Conservation (phyloP, 2,329 filamentous ascomycete genomes). For the Aspergillus ochraceus region DNA sequence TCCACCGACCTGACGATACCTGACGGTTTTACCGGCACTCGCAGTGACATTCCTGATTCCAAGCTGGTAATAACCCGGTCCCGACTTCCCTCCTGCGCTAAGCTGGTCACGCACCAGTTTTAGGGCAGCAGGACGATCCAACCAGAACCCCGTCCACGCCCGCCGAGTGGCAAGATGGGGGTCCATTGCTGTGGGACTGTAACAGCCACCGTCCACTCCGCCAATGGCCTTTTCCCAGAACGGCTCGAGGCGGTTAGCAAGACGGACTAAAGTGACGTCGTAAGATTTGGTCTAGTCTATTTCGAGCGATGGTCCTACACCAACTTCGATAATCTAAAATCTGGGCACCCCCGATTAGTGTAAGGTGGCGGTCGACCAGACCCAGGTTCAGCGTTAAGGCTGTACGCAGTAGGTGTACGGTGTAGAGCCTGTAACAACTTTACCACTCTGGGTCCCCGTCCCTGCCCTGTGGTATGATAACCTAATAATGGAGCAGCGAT, state of each 20-base stretch:
- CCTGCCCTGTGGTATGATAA: neutral
- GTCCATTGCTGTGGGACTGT: constrained; percentile 8
- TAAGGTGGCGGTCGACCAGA: constrained; percentile 7
- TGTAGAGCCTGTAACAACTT: neutral
- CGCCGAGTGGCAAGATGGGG: constrained; percentile 21
- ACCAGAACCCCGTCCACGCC: constrained; percentile 17
- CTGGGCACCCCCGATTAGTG: constrained; percentile 3
- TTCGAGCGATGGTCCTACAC: constrained; percentile 6
- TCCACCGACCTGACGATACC: too few species aligned
- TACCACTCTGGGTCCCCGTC: neutral
- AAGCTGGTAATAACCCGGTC: constrained; percentile 11
- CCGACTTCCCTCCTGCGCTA: constrained; percentile 13
- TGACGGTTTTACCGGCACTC: constrained; percentile 1
- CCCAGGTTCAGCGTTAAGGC: constrained; percentile 10
- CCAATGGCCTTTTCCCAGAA: constrained; percentile 10
- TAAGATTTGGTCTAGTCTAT: constrained; percentile 11
- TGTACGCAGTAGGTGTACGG: too few species aligned
- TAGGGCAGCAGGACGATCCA: constrained; percentile 15
- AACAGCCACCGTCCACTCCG: constrained; percentile 12
- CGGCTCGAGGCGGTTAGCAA: constrained; percentile 14
- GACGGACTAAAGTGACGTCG: constrained; percentile 17
- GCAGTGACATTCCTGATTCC: neutral
- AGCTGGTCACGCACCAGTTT: constrained; percentile 24
- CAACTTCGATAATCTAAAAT: constrained; percentile 10
- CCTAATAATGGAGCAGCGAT: too few species aligned